Evolutionary conservation across 23 red algal species (phyloP), one percentile per base, ranked within the genome.

Genomic region (Chondrus crispus): DNA sequence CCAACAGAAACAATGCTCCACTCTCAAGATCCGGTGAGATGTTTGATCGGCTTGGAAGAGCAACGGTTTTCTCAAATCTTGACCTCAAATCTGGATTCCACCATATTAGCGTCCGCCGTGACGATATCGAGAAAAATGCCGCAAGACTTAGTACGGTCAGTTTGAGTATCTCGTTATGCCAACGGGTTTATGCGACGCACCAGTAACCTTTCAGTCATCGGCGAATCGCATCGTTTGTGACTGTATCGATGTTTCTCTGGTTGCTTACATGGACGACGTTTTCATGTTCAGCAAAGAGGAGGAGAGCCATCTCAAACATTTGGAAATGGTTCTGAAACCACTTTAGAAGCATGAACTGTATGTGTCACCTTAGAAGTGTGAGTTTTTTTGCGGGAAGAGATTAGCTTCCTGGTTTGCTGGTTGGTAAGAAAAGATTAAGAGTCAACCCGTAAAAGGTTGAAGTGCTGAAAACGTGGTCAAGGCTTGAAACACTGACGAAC

Each of bases 51-150:
- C 80, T 85, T 62, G 53, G 80, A 36, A 29, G 39, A 5, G 30
- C 80, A 29, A 13, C 2, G n/a, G 14, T 30, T n/a, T 85, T 85
- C 80, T 85, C 80, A n/a, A 85, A 85, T 19, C 43, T 85, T 20
- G 20, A 85, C 1, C 37, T 85, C 50, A 85, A 85, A n/a, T 63
- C 80, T 8, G 80, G 51, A 20, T 85, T 85, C 54, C 80, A 85
- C 64, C 51, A 85, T 37, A 85, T 85, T 5, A 14, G 80, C 5
- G 7, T 85, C 28, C 30, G 35, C 14, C 26, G 30, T 11, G 19
- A 2, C 33, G 80, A 85, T 68, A 19, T 85, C 13, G 58, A 63
- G 35, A 85, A 63, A 45, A 85, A 16, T 77, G 71, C 71, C 9
- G 32, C 44, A 2, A 77, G 32, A 77, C 1, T 8, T 39, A 77